These are phyloP conservation scores for Saprolegnia diclina DNA, from an alignment of 352 stramenopile genomes.

Conservation along the genomic window DNA sequence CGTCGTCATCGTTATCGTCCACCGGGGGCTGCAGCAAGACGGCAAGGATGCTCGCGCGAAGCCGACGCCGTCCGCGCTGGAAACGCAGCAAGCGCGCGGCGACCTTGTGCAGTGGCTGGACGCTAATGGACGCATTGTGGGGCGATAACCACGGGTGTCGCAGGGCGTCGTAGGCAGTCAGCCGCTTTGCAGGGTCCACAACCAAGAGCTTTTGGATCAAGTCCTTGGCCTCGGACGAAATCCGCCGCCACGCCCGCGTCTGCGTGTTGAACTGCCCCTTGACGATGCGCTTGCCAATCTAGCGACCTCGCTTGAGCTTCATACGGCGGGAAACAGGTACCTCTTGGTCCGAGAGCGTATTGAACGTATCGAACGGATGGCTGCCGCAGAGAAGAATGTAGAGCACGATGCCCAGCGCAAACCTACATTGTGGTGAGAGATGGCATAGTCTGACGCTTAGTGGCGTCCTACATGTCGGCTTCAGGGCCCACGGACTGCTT, in stretches of 20 bases:
- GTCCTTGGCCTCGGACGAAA: slow-evolving; percentile 57
- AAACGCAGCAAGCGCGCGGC: slow-evolving; percentile 73
- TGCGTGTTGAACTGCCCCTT: slow-evolving; percentile 70
- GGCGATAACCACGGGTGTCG: slow-evolving; percentile 58
- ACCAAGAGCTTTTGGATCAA: slow-evolving; percentile 70
- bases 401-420: slow-evolving; percentile 71
- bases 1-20: slow-evolving; percentile 28
- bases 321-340: slow-evolving; percentile 28
- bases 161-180: slow-evolving; percentile 63
- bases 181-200: slow-evolving; percentile 49
- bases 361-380: slow-evolving; percentile 81
- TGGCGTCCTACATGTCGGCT: slow-evolving; percentile 16
- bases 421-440: slow-evolving; percentile 34
- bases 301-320: background rate
- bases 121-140: slow-evolving; percentile 37
- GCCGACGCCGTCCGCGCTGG: slow-evolving; percentile 59
- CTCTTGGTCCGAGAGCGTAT: slow-evolving; percentile 80
- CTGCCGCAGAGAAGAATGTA: slow-evolving; percentile 83
- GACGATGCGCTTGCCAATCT: slow-evolving; percentile 75
- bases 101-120: slow-evolving; percentile 55
- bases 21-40: slow-evolving; percentile 63
- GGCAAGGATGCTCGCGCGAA: slow-evolving; percentile 72
- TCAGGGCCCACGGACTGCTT: background rate
- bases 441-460: no score
- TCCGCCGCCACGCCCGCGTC: slow-evolving; percentile 62